Evolutionary conservation across 192 early-diverging fungal species (phyloP).

Genomic region (Pilobolus umbonatus): DNA sequence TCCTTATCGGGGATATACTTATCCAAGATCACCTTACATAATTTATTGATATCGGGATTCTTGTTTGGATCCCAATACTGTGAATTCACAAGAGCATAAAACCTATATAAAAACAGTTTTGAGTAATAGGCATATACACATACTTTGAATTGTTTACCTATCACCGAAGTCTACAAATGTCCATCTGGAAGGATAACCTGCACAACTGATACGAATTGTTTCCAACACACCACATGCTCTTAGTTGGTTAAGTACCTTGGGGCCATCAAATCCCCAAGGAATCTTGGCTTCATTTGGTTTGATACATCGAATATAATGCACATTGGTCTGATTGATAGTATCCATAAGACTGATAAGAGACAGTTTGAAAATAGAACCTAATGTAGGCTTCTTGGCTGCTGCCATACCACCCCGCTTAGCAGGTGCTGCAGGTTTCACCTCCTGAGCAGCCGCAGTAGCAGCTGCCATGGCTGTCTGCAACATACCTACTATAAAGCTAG

Average conservation of each 20-base stretch:
- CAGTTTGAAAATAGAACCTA: conserved; percentile 92
- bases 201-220: conserved; percentile 97
- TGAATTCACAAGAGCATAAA: conserved; percentile 54
- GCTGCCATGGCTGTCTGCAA: conserved; percentile 51
- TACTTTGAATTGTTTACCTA: conserved; percentile 42
- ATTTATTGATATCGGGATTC: conserved; percentile 47
- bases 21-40: conserved; percentile 57
- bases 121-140: not conserved
- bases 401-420: conserved; percentile 8
- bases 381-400: conserved; percentile 73
- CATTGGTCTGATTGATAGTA: conserved; percentile 88
- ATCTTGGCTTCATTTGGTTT: conserved; percentile 95
- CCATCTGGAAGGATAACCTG: conserved; percentile 91
- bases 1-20: conserved; percentile 70
- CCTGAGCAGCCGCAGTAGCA: conserved; percentile 32
- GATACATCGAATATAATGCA: conserved; percentile 98
- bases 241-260: conserved; percentile 89
- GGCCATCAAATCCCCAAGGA: conserved; percentile 89
- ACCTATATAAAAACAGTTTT: not conserved
- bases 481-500: conserved; percentile 80
- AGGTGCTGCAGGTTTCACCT: conserved; percentile 10
- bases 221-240: conserved; percentile 98
- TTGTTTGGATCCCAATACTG: conserved; percentile 41
- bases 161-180: conserved; percentile 89
- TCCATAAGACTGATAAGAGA: conserved; percentile 94